Evolutionary conservation across 1,284 basidiomycete species (phyloP), one percentile per base, ranked within the genome.

Genomic region (Marasmius fiardii): DNA sequence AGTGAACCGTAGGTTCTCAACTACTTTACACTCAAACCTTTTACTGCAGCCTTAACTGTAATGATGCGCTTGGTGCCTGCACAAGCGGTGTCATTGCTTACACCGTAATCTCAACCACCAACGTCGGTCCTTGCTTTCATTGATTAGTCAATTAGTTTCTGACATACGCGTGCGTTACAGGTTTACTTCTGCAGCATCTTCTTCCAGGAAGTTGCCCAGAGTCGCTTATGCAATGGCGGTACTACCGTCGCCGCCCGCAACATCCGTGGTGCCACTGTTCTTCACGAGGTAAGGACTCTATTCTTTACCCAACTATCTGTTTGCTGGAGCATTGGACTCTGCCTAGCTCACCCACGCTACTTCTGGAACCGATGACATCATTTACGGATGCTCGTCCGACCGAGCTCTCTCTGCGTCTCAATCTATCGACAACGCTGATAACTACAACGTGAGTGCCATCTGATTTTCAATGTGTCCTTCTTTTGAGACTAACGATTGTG

Each of bases 141-240:
- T 1, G 2, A 20, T 45, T 10, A 11, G 44, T n/a, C 20, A 28
- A 16, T 8, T 16, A 18, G 23, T 49, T 16, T 24, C 28, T 20
- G 26, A n/a, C 20, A 14, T 14, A 34, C 8, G 20, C 31, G n/a
- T 11, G 20, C 6, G 20, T 14, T 24, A 14, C 26, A 62, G 61
- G 57, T 62, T 41, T 63, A 63, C 58, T 63, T 52, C 56, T 63
- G 61, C 51, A 54, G 54, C 56, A 55, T 63, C 58, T 63, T 63
- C 58, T 63, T 59, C 54, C 49, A 57, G 33, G 60, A 63, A 43
- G 60, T 61, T 31, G n/a, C 60, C 26, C 51, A 54, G 20, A 35
- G 44, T 24, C 44, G 49, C 24, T 52, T 63, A 16, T 63, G 61
- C 56, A 44, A 10, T 16, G 47, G 53, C 33, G 58, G 52, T 16